Percentiles rank a stretch among this genome's conserved stretches.
phyloP scores from a whole-genome alignment of 2,329 filamentous ascomycete genomes.

The Aquanectria penicillioides region DNA sequence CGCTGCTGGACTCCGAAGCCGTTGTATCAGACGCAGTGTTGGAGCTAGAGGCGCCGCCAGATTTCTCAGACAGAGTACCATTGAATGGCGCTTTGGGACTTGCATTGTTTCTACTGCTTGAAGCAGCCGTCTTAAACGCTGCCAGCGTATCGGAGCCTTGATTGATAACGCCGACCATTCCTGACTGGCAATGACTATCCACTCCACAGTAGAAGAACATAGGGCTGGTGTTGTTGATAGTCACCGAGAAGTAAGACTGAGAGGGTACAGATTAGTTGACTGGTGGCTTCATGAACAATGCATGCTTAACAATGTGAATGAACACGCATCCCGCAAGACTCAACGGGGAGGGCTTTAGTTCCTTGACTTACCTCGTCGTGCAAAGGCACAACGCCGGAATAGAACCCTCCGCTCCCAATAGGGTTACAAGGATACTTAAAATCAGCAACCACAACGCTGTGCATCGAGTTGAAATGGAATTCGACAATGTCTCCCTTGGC shows the following conservation, averaged over 20 bases:
- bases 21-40: background rate
- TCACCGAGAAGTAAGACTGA: slow-evolving; percentile 37
- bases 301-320: too few relatives aligned
- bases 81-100: slow-evolving; percentile 24
- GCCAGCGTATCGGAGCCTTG: slow-evolving; percentile 32
- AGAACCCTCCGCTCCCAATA: slow-evolving; percentile 29
- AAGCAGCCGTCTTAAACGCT: slow-evolving; percentile 24
- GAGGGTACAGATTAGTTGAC: too few relatives aligned
- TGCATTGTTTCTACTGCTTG: slow-evolving; percentile 10
- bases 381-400: slow-evolving; percentile 19
- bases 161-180: slow-evolving; percentile 47
- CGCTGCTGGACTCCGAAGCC: background rate
- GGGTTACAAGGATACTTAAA: slow-evolving; percentile 61
- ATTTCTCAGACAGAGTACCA: slow-evolving; percentile 13
- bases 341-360: too few relatives aligned
- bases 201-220: slow-evolving; percentile 45
- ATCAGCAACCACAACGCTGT: slow-evolving; percentile 60
- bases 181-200: slow-evolving; percentile 42
- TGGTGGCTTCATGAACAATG: too few relatives aligned
- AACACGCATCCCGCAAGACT: too few relatives aligned
- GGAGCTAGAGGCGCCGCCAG: background rate
- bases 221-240: slow-evolving; percentile 42
- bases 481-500: slow-evolving; percentile 59
- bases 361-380: slow-evolving; percentile 15
- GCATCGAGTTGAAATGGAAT: slow-evolving; percentile 63